Conservation (phyloP, 345 rosid species). For the Psidium friedrichsthalianum region DNA sequence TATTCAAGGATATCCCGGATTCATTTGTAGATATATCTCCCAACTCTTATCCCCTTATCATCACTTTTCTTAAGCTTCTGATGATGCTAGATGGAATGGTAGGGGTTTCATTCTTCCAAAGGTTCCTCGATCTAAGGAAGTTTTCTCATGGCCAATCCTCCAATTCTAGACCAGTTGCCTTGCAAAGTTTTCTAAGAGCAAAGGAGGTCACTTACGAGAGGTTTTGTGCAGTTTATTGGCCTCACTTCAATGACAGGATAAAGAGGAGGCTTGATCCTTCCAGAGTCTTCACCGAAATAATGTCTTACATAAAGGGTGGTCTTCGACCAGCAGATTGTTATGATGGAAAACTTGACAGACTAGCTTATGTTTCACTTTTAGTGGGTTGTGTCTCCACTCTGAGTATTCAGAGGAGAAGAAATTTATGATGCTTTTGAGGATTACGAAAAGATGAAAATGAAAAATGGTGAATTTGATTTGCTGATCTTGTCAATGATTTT, state of each 20-base stretch:
- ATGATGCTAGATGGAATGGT: slow-evolving; percentile 50
- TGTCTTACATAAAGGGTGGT: slow-evolving; percentile 45
- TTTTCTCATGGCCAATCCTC: slow-evolving; percentile 2
- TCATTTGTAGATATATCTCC: slow-evolving; percentile 27
- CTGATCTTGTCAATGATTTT: slow-evolving; percentile 50
- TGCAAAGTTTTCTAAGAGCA: slow-evolving; percentile 21
- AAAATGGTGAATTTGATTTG: slow-evolving; percentile 37
- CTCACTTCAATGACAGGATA: slow-evolving; percentile 20
- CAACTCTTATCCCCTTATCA: slow-evolving; percentile 29
- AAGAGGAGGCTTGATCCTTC: slow-evolving; percentile 35
- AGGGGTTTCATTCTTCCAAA: slow-evolving; percentile 34
- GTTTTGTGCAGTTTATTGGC: slow-evolving; percentile 41
- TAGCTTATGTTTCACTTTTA: slow-evolving; percentile 21
- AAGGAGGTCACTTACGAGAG: slow-evolving; percentile 35
- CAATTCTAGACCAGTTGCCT: slow-evolving; percentile 7
- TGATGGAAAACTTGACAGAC: slow-evolving; percentile 20
- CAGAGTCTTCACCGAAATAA: slow-evolving; percentile 41
- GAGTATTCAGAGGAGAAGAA: slow-evolving; percentile 5
- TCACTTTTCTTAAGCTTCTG: slow-evolving; percentile 41
- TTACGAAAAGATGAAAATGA: slow-evolving; percentile 34
- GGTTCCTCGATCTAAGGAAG: slow-evolving; percentile 23
- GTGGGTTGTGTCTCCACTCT: slow-evolving; percentile 25
- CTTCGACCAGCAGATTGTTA: slow-evolving; percentile 4
- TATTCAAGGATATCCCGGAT: slow-evolving; percentile 35
- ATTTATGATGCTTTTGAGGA: slow-evolving; percentile 27